Base-by-base conservation (phyloP, 257 asterid species). In the Jasminum sambac region DNA sequence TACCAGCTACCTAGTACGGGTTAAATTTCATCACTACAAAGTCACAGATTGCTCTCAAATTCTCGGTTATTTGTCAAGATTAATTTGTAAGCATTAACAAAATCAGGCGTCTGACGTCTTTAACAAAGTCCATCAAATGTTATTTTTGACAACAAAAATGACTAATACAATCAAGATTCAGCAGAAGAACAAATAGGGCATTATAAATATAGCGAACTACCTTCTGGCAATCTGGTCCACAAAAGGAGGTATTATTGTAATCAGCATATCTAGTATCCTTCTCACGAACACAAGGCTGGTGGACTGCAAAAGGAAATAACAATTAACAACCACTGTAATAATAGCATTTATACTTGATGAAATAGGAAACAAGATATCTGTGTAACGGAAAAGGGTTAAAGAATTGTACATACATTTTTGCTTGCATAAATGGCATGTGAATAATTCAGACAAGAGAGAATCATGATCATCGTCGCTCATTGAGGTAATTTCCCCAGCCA, bases 141-240 rank as follows among this genome's bases (percentile, higher is more conserved):
- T 42, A 23, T 62, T 26, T 26, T n/a, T 59, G 61, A 25, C 64
- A 52, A 23, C 55, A 2, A 60, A 60, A 55, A 17, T 55, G 61
- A 55, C 34, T 19, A 55, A 10, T 19, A 55, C 13, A 25, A 44
- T 44, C 40, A 65, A 62, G 55, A 66, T 41, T 17, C 42, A 46
- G 42, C 6, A 12, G 21, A 62, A 61, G 63, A 36, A n/a, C 26
- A 77, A 24, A 70, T 7, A 77, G 41, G 17, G 64, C 72, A 76
- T 71, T 71, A 24, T 37, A 70, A 55, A 40, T 11, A 55, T 19
- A 10, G 12, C 6, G 1, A 55, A 50, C 48, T 86, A 91, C 98
- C 91, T 83, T 79, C 81, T 72, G 86, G 87, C 99, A 95, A 64
- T 76, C 87, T 69, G 76, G 77, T 63, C 96, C 91, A 82, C 99